Conservation (phyloP, 2,329 filamentous ascomycete species). For the Colletotrichum siamense region DNA sequence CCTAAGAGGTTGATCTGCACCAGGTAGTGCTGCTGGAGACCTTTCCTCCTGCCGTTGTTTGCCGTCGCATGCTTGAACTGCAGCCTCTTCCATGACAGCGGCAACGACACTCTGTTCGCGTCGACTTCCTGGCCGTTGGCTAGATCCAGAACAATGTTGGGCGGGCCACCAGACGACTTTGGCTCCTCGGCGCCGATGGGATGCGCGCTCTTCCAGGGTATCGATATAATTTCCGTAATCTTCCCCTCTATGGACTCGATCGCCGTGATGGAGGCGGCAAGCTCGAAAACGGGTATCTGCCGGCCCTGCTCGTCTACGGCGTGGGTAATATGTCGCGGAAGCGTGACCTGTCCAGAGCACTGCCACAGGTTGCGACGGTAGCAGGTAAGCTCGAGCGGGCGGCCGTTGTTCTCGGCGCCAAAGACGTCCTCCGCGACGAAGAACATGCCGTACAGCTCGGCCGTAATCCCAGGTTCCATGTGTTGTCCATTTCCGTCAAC, state of each 20-base stretch:
- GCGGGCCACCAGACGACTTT: constrained; percentile 56
- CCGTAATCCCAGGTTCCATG: constrained; percentile 66
- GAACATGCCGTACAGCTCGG: constrained; percentile 88
- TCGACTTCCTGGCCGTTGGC: constrained; percentile 72
- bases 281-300: constrained; percentile 76
- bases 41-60: constrained; percentile 93
- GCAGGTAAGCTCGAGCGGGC: constrained; percentile 85
- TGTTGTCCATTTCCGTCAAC: constrained; percentile 70
- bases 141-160: constrained; percentile 61
- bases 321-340: constrained; percentile 75
- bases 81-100: constrained; percentile 90
- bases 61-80: constrained; percentile 97
- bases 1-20: constrained; percentile 85
- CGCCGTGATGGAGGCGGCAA: constrained; percentile 83
- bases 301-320: constrained; percentile 77
- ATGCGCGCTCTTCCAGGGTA: constrained; percentile 89
- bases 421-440: constrained; percentile 86
- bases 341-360: constrained; percentile 84
- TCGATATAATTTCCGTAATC: constrained; percentile 90
- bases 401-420: constrained; percentile 58
- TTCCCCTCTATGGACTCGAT: constrained; percentile 94
- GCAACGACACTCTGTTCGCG: constrained; percentile 77
- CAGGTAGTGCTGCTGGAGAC: constrained; percentile 93
- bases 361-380: constrained; percentile 96
- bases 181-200: constrained; percentile 53